These are phyloP conservation scores for Pugionium cornutum DNA, from an alignment of 345 rosid genomes.

Conservation along the genomic window DNA sequence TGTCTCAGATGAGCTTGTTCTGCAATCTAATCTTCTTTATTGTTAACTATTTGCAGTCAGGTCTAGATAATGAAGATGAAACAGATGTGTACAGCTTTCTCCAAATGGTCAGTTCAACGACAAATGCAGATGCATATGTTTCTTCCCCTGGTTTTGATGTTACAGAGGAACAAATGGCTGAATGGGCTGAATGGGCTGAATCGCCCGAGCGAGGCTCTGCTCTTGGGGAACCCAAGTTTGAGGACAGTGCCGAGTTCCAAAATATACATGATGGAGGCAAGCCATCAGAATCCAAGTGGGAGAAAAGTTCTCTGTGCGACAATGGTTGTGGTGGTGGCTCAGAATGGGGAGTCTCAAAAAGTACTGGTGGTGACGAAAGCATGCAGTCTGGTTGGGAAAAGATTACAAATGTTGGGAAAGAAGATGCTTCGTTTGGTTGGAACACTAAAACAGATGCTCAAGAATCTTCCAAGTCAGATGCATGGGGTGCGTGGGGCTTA, in stretches of 20 bases:
- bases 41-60: slow-evolving; percentile 49
- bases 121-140: slow-evolving; percentile 43
- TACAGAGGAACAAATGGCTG: slow-evolving; percentile 54
- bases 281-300: slow-evolving; percentile 51
- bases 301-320: slow-evolving; percentile 31
- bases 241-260: slow-evolving; percentile 55
- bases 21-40: slow-evolving; percentile 28
- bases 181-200: slow-evolving; percentile 62
- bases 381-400: slow-evolving; percentile 39
- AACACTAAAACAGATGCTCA: slow-evolving; percentile 26
- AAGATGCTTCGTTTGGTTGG: slow-evolving; percentile 38
- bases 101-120: slow-evolving; percentile 61
- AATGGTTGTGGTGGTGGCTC: slow-evolving; percentile 38
- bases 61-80: slow-evolving; percentile 44
- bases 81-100: slow-evolving; percentile 73
- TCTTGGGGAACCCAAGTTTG: slow-evolving; percentile 62
- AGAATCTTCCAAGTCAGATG: slow-evolving; percentile 36
- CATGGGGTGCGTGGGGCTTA: slow-evolving; percentile 43
- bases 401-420: slow-evolving; percentile 28
- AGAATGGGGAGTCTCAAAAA: slow-evolving; percentile 42
- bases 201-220: slow-evolving; percentile 69
- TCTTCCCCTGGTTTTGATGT: slow-evolving; percentile 78
- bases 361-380: slow-evolving; percentile 26
- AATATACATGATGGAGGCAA: slow-evolving; percentile 37
- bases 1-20: slow-evolving; percentile 10